phyloP scores from a whole-genome alignment of 2,329 filamentous ascomycete species.

The Venturia oleaginea region DNA sequence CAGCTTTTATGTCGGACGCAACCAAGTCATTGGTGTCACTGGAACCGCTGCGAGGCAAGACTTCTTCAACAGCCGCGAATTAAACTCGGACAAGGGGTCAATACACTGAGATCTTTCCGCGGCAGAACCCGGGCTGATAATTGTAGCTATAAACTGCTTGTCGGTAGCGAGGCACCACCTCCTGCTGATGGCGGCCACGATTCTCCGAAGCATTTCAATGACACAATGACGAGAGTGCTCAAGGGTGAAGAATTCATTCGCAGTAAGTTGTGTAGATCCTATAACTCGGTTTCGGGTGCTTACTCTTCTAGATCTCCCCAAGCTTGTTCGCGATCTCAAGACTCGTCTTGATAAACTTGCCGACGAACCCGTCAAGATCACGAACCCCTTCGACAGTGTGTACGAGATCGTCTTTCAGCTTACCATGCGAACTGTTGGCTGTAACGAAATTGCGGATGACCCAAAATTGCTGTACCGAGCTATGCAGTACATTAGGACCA shows the following conservation, averaged over 20 bases:
- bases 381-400: conserved; percentile 46
- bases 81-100: conserved; percentile 37
- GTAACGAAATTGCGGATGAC: conserved; percentile 44
- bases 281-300: conserved; percentile 13
- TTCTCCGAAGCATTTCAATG: conserved; percentile 20
- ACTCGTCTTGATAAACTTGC: conserved; percentile 31
- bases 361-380: conserved; percentile 26
- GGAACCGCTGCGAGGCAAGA: conserved; percentile 34
- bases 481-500: conserved; percentile 37
- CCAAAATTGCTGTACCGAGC: conserved; percentile 33
- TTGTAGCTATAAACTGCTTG: conserved; percentile 23
- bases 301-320: conserved; percentile 18
- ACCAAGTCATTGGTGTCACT: conserved; percentile 37
- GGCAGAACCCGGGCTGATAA: background rate
- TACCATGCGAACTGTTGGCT: conserved; percentile 48
- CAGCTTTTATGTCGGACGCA: conserved; percentile 39
- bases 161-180: conserved; percentile 19
- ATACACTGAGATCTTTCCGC: conserved; percentile 29
- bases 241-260: conserved; percentile 20
- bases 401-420: conserved; percentile 46
- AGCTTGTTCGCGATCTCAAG: conserved; percentile 34
- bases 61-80: conserved; percentile 38
- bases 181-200: conserved; percentile 16
- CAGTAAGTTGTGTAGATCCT: background rate
- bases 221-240: conserved; percentile 20